Evolutionary conservation across 768 basidiomycete species (phyloP).

Genomic region (Pleurotus tuoliensis): DNA sequence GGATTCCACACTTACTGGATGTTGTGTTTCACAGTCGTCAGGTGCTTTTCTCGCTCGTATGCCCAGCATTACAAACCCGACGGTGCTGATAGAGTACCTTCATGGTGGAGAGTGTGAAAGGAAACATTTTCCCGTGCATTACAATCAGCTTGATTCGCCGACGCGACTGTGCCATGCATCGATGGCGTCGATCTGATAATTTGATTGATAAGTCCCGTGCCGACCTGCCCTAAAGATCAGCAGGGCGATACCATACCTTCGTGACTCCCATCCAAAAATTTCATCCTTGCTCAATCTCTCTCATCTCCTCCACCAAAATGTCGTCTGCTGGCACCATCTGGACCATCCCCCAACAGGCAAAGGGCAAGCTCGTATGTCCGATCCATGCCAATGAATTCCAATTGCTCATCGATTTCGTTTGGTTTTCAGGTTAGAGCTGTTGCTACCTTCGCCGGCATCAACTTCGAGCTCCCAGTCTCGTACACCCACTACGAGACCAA

Average conservation of each 20-base stretch:
- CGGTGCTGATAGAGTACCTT: no score
- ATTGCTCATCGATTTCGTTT: conserved; percentile 1
- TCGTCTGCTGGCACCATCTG: conserved; percentile 64
- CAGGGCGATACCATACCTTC: not conserved
- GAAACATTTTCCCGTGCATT: not conserved
- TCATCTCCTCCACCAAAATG: conserved; percentile 34
- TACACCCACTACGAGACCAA: conserved; percentile 67
- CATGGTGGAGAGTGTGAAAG: no score
- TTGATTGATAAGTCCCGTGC: conserved; percentile 8
- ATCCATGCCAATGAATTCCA: not conserved
- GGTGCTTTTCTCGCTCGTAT: not conserved
- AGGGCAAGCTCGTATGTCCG: conserved; percentile 48
- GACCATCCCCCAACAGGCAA: conserved; percentile 36
- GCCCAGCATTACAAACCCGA: not conserved
- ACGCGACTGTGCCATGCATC: not conserved
- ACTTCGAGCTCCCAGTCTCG: conserved; percentile 45
- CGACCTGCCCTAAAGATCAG: conserved; percentile 2
- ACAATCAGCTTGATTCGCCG: not conserved
- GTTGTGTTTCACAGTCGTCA: no score
- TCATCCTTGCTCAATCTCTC: conserved; percentile 11
- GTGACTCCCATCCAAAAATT: conserved; percentile 7
- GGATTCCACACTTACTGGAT: not conserved
- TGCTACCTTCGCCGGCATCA: conserved; percentile 57
- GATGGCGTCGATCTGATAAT: conserved; percentile 7
- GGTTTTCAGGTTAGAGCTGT: conserved; percentile 43